Percentiles rank a stretch among this genome's conserved stretches.
Conservation (phyloP, 768 basidiomycete species). For the Boletus sp. region DNA sequence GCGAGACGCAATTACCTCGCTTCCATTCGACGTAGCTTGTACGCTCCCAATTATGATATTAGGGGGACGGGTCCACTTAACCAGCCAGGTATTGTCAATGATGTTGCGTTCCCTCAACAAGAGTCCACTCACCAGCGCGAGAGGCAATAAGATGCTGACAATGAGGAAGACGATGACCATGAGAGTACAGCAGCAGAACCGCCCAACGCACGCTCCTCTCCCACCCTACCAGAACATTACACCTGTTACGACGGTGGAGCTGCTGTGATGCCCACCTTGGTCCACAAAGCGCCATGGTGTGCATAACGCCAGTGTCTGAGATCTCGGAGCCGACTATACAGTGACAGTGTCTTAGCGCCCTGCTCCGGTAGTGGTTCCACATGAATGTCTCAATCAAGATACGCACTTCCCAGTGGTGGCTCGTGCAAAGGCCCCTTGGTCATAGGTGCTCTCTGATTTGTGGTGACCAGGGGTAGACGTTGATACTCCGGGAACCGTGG, state of each 20-base stretch:
- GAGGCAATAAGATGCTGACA: conserved; percentile 59
- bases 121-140: conserved; percentile 55
- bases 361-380: neutral
- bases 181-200: conserved; percentile 76
- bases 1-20: conserved; percentile 39
- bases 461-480: conserved; percentile 19
- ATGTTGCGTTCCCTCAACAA: neutral
- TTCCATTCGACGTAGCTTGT: conserved; percentile 36
- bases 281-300: conserved; percentile 66
- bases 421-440: conserved; percentile 41
- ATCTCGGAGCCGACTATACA: conserved; percentile 25
- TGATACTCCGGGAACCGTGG: conserved; percentile 11
- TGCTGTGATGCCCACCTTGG: conserved; percentile 41
- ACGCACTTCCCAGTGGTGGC: conserved; percentile 30
- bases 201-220: conserved; percentile 54
- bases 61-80: conserved; percentile 77
- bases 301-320: conserved; percentile 53
- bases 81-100: conserved; percentile 1
- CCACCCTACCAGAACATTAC: conserved; percentile 44
- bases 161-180: conserved; percentile 63
- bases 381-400: conserved; percentile 4
- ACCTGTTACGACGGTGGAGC: neutral
- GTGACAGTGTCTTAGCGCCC: conserved; percentile 2
- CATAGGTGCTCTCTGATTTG: conserved; percentile 36
- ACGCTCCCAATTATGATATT: conserved; percentile 56